Percentiles rank a stretch among this genome's conserved stretches.
Evolutionary conservation across 1,139 yeast species (phyloP).

Genomic region (Candida sanyaensis): DNA sequence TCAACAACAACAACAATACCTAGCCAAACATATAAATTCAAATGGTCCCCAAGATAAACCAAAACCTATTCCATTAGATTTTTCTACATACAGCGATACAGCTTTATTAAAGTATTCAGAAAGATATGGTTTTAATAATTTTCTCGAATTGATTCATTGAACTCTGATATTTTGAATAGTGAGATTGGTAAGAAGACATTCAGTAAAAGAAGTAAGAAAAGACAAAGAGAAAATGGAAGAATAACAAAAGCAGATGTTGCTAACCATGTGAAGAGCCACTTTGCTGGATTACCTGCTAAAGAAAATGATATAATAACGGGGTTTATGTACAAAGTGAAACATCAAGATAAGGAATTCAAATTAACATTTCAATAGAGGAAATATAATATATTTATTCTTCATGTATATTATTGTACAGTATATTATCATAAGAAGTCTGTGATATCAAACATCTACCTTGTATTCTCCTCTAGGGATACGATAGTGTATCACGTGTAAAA

Average conservation of each 20-base stretch:
- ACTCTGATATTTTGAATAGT: slow-evolving; percentile 62
- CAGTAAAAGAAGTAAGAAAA: slow-evolving; percentile 33
- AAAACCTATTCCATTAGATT: slow-evolving; percentile 57
- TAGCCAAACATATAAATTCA: slow-evolving; percentile 60
- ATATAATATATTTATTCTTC: background rate
- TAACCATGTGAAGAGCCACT: slow-evolving; percentile 60
- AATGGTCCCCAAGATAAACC: slow-evolving; percentile 62
- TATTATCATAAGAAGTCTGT: background rate
- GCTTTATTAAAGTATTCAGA: slow-evolving; percentile 60
- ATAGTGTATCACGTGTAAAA: too few species aligned
- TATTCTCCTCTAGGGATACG: too few species aligned
- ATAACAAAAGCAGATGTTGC: slow-evolving; percentile 59
- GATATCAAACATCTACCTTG: too few species aligned
- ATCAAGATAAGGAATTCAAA: slow-evolving; percentile 56
- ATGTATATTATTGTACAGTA: background rate
- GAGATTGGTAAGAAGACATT: slow-evolving; percentile 67
- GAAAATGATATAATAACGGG: slow-evolving; percentile 81
- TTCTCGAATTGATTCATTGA: slow-evolving; percentile 55
- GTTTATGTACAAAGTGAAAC: slow-evolving; percentile 72
- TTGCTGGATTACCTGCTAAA: slow-evolving; percentile 57
- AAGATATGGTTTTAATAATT: slow-evolving; percentile 47
- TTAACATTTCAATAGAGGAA: slow-evolving; percentile 25
- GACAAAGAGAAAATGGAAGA: slow-evolving; percentile 23
- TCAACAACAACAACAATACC: slow-evolving; percentile 61
- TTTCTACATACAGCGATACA: slow-evolving; percentile 53